A percentile compares a stretch with the other conserved stretches of the same genome.
Conservation (phyloP, 345 rosid species). For the Euclidium syriacum region DNA sequence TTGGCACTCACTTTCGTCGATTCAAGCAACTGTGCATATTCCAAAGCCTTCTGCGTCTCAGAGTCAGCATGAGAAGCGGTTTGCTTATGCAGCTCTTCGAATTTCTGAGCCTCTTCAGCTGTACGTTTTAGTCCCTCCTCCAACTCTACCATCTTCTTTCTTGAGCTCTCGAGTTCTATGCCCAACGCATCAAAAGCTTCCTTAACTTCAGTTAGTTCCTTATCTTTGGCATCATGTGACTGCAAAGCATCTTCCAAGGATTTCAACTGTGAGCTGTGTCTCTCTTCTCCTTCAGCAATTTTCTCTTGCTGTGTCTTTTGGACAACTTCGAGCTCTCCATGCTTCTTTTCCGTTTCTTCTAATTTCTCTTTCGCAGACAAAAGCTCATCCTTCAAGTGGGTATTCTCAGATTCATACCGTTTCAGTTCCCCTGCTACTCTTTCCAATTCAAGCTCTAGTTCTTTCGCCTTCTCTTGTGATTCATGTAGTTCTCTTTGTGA, state of each 20-base stretch:
- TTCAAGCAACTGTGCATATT: conserved; percentile 69
- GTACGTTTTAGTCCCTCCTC: conserved; percentile 59
- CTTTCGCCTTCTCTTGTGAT: conserved; percentile 78
- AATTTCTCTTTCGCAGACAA: conserved; percentile 50
- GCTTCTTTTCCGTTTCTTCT: conserved; percentile 52
- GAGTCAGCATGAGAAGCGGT: conserved; percentile 76
- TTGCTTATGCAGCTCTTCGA: conserved; percentile 76
- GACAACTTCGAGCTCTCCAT: conserved; percentile 53
- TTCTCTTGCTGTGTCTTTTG: conserved; percentile 67
- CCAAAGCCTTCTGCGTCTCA: conserved; percentile 64
- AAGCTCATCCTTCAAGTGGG: conserved; percentile 49
- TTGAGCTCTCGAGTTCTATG: conserved; percentile 59
- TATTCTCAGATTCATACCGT: conserved; percentile 60
- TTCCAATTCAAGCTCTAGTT: conserved; percentile 71
- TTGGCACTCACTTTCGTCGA: conserved; percentile 48
- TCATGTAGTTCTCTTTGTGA: conserved; percentile 69
- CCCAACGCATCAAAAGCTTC: conserved; percentile 65
- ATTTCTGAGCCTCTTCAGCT: conserved; percentile 56
- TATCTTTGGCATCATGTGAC: conserved; percentile 63
- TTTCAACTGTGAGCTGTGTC: conserved; percentile 48
- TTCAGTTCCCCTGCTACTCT: conserved; percentile 62
- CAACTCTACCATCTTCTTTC: conserved; percentile 60
- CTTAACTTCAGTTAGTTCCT: conserved; percentile 67
- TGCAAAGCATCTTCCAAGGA: conserved; percentile 57
- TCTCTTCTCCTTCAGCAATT: conserved; percentile 61